These are phyloP conservation scores for Tieghemiomyces parasiticus DNA, from an alignment of 192 early-diverging fungal species.

Conservation along the genomic window DNA sequence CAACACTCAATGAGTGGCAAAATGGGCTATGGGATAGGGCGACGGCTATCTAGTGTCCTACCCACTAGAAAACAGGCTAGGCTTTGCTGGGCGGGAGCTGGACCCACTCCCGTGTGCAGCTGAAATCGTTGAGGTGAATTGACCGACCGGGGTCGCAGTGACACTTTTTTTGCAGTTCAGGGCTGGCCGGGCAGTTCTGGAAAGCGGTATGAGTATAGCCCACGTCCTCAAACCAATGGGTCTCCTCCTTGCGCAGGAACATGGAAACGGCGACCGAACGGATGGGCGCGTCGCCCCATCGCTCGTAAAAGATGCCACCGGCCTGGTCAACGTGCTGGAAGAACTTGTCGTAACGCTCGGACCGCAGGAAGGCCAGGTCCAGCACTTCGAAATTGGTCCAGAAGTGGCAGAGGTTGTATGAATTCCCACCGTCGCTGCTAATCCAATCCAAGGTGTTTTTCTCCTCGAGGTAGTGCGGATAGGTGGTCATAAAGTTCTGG, in stretches of 20 bases:
- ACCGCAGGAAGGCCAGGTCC: constrained; percentile 50
- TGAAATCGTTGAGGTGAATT: neutral
- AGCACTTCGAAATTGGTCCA: constrained; percentile 81
- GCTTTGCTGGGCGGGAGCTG: neutral
- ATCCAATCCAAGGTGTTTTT: constrained; percentile 36
- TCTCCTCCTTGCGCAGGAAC: constrained; percentile 38
- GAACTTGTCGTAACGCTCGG: constrained; percentile 43
- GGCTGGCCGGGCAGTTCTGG: constrained; percentile 37
- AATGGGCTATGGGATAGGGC: no score
- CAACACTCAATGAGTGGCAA: no score
- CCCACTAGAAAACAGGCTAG: no score
- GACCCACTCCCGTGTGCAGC: neutral
- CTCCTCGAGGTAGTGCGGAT: constrained; percentile 31
- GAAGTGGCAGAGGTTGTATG: constrained; percentile 48
- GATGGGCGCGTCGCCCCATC: constrained; percentile 46
- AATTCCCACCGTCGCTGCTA: constrained; percentile 19
- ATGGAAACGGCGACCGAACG: constrained; percentile 49
- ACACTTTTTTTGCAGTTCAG: constrained; percentile 27
- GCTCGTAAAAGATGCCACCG: constrained; percentile 78
- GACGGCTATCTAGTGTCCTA: no score
- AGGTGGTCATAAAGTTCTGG: constrained; percentile 28
- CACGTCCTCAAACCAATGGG: constrained; percentile 59
- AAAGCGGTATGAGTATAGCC: constrained; percentile 41
- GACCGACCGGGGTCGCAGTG: constrained; percentile 25
- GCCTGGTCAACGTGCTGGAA: constrained; percentile 51